phyloP scores from a whole-genome alignment of 2,329 filamentous ascomycete species.

The Immersiporthe knoxdaviesiana region DNA sequence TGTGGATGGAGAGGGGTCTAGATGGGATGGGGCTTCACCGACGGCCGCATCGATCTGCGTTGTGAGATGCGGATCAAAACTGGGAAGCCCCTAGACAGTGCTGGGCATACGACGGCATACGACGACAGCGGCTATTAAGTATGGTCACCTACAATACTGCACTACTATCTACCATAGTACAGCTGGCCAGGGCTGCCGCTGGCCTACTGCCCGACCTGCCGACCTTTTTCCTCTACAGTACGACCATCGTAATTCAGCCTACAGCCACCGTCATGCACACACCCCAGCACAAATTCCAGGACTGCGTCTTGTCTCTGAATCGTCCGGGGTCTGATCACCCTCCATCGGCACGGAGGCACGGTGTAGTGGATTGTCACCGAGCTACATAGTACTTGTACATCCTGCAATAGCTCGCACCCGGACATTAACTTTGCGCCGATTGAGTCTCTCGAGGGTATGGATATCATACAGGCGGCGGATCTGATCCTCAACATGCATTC shows the following conservation, averaged over 20 bases:
- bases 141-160: too few relatives aligned
- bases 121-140: too few relatives aligned
- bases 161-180: background rate
- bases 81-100: background rate
- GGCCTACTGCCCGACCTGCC: background rate
- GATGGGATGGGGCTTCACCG: background rate
- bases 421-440: background rate
- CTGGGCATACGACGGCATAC: too few relatives aligned
- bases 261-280: constrained; percentile 1
- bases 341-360: background rate
- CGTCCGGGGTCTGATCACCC: background rate
- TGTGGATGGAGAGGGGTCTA: background rate
- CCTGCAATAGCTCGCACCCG: background rate
- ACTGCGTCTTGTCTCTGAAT: background rate
- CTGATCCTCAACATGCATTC: background rate
- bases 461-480: background rate
- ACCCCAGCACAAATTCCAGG: background rate
- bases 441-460: background rate
- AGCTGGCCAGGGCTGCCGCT: background rate
- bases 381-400: too few relatives aligned
- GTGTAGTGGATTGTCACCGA: background rate
- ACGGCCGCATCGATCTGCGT: constrained; percentile 6
- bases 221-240: background rate
- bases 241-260: background rate
- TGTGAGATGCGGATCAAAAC: background rate